phyloP scores from a whole-genome alignment of 2,329 filamentous ascomycete species.

The Colletotrichum nymphaeae region DNA sequence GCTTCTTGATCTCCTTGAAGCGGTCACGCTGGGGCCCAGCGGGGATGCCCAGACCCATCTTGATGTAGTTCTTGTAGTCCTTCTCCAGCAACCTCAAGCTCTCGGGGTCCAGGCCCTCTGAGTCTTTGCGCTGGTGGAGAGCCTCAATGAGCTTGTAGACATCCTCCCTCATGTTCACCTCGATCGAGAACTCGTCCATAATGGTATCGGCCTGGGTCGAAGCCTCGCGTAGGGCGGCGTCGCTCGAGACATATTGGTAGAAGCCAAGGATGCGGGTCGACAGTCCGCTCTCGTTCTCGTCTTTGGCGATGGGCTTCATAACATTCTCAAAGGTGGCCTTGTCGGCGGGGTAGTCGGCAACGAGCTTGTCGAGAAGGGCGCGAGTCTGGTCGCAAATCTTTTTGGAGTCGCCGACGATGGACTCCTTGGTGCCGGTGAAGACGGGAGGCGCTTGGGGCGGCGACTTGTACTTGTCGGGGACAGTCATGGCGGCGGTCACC shows the following conservation, averaged over 20 bases:
- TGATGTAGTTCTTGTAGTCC: conserved; percentile 81
- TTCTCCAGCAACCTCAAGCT: conserved; percentile 80
- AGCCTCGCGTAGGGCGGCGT: conserved; percentile 77
- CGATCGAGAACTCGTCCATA: conserved; percentile 81
- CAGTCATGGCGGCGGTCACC: conserved; percentile 67
- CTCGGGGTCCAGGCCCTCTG: conserved; percentile 73
- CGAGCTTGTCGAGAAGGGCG: conserved; percentile 74
- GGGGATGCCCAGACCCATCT: conserved; percentile 79
- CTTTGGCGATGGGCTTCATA: conserved; percentile 75
- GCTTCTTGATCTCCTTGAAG: conserved; percentile 89
- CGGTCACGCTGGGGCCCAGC: conserved; percentile 77
- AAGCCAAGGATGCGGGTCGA: conserved; percentile 77
- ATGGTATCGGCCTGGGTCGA: conserved; percentile 81
- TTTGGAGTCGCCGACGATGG: conserved; percentile 75
- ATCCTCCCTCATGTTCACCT: conserved; percentile 84
- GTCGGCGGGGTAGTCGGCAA: conserved; percentile 66
- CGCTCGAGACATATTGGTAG: conserved; percentile 81
- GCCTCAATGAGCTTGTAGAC: conserved; percentile 76
- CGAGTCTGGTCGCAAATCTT: conserved; percentile 72
- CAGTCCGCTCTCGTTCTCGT: conserved; percentile 74
- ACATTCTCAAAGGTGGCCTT: conserved; percentile 67
- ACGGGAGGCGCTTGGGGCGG: conserved; percentile 83
- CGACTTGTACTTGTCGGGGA: conserved; percentile 72
- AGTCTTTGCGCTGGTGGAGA: conserved; percentile 62
- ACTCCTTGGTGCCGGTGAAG: conserved; percentile 80